phyloP scores from a whole-genome alignment of 2,329 filamentous ascomycete genomes.

The Aspergillus costaricaensis region DNA sequence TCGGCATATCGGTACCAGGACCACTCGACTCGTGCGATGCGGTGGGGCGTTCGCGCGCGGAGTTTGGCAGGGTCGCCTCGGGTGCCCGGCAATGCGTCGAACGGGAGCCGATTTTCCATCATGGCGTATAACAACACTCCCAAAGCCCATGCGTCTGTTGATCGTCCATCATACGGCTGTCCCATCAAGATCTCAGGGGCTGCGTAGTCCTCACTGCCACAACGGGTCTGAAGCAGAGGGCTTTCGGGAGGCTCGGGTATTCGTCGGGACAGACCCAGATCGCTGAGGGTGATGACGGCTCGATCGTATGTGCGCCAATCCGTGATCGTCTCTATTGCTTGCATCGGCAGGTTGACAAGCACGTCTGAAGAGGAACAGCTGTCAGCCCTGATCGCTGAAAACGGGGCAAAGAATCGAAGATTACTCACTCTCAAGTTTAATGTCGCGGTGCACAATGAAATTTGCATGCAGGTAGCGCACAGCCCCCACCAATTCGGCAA shows the following conservation, averaged over 20 bases:
- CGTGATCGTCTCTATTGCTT: conserved; percentile 65
- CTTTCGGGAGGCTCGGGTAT: conserved; percentile 73
- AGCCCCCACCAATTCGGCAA: conserved; percentile 83
- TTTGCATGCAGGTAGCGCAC: conserved; percentile 81
- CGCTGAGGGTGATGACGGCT: conserved; percentile 84
- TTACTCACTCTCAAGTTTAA: conserved; percentile 90
- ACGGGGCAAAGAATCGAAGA: background rate
- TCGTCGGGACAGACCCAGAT: conserved; percentile 83
- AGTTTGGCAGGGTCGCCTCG: conserved; percentile 70
- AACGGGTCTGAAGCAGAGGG: conserved; percentile 87
- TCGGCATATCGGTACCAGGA: conserved; percentile 86
- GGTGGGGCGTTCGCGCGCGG: conserved; percentile 80
- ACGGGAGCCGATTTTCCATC: conserved; percentile 88
- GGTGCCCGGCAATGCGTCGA: conserved; percentile 82
- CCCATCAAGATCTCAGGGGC: conserved; percentile 96
- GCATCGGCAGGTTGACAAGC: conserved; percentile 76
- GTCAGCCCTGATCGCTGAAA: conserved; percentile 1
- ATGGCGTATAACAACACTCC: conserved; percentile 92
- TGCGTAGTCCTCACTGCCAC: conserved; percentile 95
- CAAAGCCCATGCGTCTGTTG: conserved; percentile 91
- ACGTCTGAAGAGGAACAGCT: conserved; percentile 63
- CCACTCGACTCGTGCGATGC: conserved; percentile 96
- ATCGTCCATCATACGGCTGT: conserved; percentile 87
- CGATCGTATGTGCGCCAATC: conserved; percentile 77
- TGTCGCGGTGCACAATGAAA: conserved; percentile 91